phyloP scores from a whole-genome alignment of 441 rosid species.

The Arabidopsis lyrata region DNA sequence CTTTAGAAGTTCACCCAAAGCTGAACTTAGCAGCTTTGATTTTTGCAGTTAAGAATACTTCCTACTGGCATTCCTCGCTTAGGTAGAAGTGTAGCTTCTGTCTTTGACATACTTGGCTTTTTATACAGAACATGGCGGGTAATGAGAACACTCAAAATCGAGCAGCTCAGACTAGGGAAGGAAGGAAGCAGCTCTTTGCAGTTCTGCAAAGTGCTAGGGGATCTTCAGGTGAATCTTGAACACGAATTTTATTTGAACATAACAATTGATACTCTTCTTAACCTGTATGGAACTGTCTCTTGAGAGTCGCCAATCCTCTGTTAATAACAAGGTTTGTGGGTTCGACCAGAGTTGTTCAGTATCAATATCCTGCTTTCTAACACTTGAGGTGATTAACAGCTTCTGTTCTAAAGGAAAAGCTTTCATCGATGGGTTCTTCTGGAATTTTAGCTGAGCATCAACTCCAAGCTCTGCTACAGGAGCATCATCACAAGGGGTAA shows the following conservation, averaged over 20 bases:
- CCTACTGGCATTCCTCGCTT: constrained; percentile 22
- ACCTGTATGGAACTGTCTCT: constrained; percentile 14
- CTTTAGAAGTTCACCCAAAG: constrained; percentile 94
- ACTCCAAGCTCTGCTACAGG: constrained; percentile 96
- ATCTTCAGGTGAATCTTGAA: constrained; percentile 82
- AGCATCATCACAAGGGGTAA: constrained; percentile 86
- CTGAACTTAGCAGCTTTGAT: constrained; percentile 87
- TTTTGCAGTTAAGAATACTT: constrained; percentile 80
- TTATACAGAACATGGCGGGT: constrained; percentile 69
- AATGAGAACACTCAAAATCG: constrained; percentile 76
- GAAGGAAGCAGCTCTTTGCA: constrained; percentile 98
- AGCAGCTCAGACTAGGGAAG: constrained; percentile 94
- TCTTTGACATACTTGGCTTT: constrained; percentile 36
- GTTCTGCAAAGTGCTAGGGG: constrained; percentile 99
- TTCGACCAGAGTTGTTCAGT: constrained; percentile 11
- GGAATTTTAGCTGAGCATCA: constrained; percentile 99
- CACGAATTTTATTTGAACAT: constrained; percentile 24
- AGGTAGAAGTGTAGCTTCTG: constrained; percentile 38
- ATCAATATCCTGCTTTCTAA: constrained; percentile 49
- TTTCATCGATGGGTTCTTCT: constrained; percentile 89
- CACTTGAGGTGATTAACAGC: constrained; percentile 67
- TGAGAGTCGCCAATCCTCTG: constrained; percentile 14
- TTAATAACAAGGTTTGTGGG: neutral
- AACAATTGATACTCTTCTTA: constrained; percentile 20
- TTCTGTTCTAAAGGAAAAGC: constrained; percentile 94